Evolutionary conservation across 2,329 filamentous ascomycete genomes (phyloP).

Genomic region (Alternaria viburni): DNA sequence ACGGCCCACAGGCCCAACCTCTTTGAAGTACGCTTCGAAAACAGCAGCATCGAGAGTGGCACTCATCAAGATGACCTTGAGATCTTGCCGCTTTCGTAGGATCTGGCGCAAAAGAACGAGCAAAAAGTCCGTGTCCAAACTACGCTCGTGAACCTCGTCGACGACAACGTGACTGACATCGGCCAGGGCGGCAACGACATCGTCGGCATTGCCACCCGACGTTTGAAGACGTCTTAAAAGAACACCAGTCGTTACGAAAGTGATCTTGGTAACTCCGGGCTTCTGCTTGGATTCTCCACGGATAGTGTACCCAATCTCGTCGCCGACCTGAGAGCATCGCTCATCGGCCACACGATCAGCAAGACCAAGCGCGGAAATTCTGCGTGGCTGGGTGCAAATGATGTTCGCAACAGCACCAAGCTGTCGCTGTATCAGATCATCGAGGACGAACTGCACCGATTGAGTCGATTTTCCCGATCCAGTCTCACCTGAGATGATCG

Average conservation of each 20-base stretch:
- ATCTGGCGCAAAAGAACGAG: slow-evolving; percentile 87
- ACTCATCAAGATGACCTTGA: slow-evolving; percentile 95
- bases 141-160: slow-evolving; percentile 95
- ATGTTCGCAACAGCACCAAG: slow-evolving; percentile 84
- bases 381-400: slow-evolving; percentile 91
- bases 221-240: slow-evolving; percentile 89
- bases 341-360: slow-evolving; percentile 96
- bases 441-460: slow-evolving; percentile 92
- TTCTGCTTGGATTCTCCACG: slow-evolving; percentile 84
- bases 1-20: slow-evolving; percentile 72
- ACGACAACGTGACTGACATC: slow-evolving; percentile 95
- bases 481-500: slow-evolving; percentile 95
- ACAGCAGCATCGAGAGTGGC: slow-evolving; percentile 89
- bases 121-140: slow-evolving; percentile 92
- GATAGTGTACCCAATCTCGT: slow-evolving; percentile 91
- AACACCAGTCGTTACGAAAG: slow-evolving; percentile 95
- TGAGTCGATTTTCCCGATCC: slow-evolving; percentile 97
- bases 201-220: slow-evolving; percentile 78
- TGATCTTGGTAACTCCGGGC: slow-evolving; percentile 78
- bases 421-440: slow-evolving; percentile 80
- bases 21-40: slow-evolving; percentile 83
- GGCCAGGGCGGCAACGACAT: slow-evolving; percentile 79
- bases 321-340: slow-evolving; percentile 78
- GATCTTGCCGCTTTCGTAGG: slow-evolving; percentile 72
- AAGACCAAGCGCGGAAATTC: slow-evolving; percentile 91